phyloP scores from a whole-genome alignment of 441 rosid genomes.

The Populus hybrid region DNA sequence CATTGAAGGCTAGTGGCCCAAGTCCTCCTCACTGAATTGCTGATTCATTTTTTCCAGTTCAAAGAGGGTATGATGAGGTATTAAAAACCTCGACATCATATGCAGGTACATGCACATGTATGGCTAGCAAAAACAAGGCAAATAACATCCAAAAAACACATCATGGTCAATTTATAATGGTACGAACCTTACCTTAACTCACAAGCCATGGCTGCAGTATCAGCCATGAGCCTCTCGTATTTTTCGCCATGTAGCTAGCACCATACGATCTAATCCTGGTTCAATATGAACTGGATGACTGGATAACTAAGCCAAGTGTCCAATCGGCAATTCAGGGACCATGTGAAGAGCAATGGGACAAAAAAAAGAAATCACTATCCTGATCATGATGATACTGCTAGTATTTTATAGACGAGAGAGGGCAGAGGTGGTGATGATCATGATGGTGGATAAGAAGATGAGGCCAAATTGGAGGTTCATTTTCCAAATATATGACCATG shows the following conservation, averaged over 20 bases:
- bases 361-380: slow-evolving; percentile 27
- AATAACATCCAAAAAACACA: background rate
- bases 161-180: background rate
- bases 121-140: background rate
- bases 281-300: background rate
- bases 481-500: slow-evolving; percentile 36
- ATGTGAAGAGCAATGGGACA: slow-evolving; percentile 31
- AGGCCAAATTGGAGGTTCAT: slow-evolving; percentile 28
- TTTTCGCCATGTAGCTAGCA: background rate
- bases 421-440: slow-evolving; percentile 16
- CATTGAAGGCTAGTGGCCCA: slow-evolving; percentile 36
- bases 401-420: slow-evolving; percentile 12
- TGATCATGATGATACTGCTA: slow-evolving; percentile 15
- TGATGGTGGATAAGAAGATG: slow-evolving; percentile 20
- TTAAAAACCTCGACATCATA: background rate
- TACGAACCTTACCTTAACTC: too few relatives aligned
- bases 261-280: background rate
- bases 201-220: too few relatives aligned
- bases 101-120: background rate
- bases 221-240: too few relatives aligned
- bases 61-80: slow-evolving; percentile 26
- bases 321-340: slow-evolving; percentile 26
- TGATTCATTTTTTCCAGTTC: slow-evolving; percentile 12
- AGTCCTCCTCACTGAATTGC: slow-evolving; percentile 37
- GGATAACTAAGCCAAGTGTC: slow-evolving; percentile 12